Evolutionary conservation across 805 yeast species (phyloP), one percentile per base, ranked within the genome.

Genomic region (Blastobotrys americana): DNA sequence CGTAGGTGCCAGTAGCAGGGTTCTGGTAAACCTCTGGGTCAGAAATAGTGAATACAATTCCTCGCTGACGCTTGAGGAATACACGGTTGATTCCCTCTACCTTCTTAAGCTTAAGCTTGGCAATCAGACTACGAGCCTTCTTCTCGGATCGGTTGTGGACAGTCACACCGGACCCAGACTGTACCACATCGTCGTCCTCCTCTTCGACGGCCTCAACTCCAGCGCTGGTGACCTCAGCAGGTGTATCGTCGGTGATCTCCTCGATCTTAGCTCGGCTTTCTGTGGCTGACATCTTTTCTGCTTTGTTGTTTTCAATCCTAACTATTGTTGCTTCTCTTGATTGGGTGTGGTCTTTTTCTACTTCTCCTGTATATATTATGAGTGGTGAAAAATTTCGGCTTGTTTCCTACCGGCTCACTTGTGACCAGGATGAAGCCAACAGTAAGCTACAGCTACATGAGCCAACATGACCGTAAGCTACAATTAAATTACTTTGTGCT

Each of bases 11-110:
- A 52, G 79, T 74, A 64, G 94, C 84, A 54, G 81, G 77, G 52
- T 96, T 82, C 72, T 77, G 86, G 95, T 75, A 90, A 50, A 93
- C 97, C 59, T 88, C 97, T 69, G 98, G 98, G 57, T 71, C 68
- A 68, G 86, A 93, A 72, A 90, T 85, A 65, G 93, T 95, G 69
- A 82, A 78, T 66, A 88, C 82, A 67, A 82, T 78, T 80, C 86
- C 85, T 68, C 89, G 88, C 73, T 85, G 82, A 76, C 82, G 86
- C 74, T 83, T 86, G 80, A 90, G 84, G 58, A 96, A 88, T 64
- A 93, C 97, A 74, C 97, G 84, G 66, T 85, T 73, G 66, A 90
- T 84, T 61, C 95, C 96, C 66, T 83, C 84, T 64, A 93, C 78
- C 72, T 78, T 85, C 78, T 85, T 85, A 72, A 90, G 77, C 69